Conservation (phyloP, 345 rosid species). For the Hypericum perforatum region DNA sequence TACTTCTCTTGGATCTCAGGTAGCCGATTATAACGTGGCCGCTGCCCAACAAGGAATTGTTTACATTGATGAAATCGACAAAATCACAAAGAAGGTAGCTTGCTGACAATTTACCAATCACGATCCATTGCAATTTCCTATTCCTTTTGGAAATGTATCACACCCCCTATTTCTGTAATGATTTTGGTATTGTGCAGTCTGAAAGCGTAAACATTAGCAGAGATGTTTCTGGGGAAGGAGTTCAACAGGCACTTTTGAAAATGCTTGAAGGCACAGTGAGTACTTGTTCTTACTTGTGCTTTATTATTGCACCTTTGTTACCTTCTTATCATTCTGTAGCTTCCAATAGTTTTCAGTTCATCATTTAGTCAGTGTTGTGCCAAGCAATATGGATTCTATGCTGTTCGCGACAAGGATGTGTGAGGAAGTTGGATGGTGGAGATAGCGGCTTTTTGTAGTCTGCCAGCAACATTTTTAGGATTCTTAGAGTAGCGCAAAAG, state of each 20-base stretch:
- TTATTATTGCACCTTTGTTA: too few relatives aligned
- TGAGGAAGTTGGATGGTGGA: too few relatives aligned
- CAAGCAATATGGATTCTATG: too few relatives aligned
- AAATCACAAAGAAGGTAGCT: constrained; percentile 92
- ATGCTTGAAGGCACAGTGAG: constrained; percentile 99
- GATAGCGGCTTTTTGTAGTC: too few relatives aligned
- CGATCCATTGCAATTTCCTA: neutral
- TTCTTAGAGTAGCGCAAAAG: too few relatives aligned
- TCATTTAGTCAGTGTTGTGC: too few relatives aligned
- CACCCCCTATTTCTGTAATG: neutral
- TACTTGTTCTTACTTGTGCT: constrained; percentile 1
- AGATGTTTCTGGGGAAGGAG: constrained; percentile 99
- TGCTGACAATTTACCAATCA: neutral
- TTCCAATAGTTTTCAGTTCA: too few relatives aligned
- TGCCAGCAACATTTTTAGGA: too few relatives aligned
- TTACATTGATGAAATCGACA: constrained; percentile 97
- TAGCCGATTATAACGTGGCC: constrained; percentile 89
- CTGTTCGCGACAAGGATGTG: too few relatives aligned
- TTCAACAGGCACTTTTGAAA: constrained; percentile 91
- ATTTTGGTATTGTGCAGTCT: constrained; percentile 42
- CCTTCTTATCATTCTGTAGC: too few relatives aligned
- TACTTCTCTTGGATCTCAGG: constrained; percentile 31
- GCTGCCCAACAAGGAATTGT: constrained; percentile 99
- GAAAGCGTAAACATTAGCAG: constrained; percentile 95
- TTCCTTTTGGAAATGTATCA: neutral